Base-by-base conservation (phyloP, 140 eudicot species). In the Anethum foeniculum region DNA sequence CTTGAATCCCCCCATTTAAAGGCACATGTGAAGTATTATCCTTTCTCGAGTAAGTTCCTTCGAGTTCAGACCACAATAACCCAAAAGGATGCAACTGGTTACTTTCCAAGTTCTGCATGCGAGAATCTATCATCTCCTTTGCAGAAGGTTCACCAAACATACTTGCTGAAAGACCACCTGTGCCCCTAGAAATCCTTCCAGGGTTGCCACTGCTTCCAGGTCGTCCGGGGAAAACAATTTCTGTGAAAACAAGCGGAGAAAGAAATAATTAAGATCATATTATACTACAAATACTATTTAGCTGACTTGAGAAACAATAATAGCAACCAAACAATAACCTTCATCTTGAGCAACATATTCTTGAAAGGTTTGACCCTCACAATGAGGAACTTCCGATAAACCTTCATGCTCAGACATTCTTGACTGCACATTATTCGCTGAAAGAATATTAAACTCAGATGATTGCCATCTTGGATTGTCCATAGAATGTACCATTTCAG, bases 31-130 rank as follows among this genome's bases (percentile, higher is more conserved):
- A 82, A 62, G 88, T 34, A 74, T 80, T 90, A 41, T 85, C 86
- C 36, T 85, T 91, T 80, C 91, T 86, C 58, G 90, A 73, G 84
- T 88, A 79, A 11, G 90, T 79, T 74, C 90, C 92, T 85, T 94
- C 93, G 81, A 94, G 97, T 84, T 94, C 98, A 38, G 98, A 94
- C 98, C 96, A 92, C 81, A 89, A 78, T 85, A 94, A 56, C 79
- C 98, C 96, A 82, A 94, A 90, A 19, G 97, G 97, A 81, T 94
- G 96, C 72, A 65, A 65, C 88, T 89, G 91, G 79, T 85, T 90
- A 56, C 84, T 90, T 58, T 80, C 83, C 71, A 83, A 89, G 80
- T 46, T 82, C 30, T 85, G 85, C 68, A 80, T 36, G 58, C 85
- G 88, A 81, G 86, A 58, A 47, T 86, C 91, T 6, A 56, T 64